phyloP scores from a whole-genome alignment of 2,329 filamentous ascomycete species.

The Berkeleyomyces rouxiae region DNA sequence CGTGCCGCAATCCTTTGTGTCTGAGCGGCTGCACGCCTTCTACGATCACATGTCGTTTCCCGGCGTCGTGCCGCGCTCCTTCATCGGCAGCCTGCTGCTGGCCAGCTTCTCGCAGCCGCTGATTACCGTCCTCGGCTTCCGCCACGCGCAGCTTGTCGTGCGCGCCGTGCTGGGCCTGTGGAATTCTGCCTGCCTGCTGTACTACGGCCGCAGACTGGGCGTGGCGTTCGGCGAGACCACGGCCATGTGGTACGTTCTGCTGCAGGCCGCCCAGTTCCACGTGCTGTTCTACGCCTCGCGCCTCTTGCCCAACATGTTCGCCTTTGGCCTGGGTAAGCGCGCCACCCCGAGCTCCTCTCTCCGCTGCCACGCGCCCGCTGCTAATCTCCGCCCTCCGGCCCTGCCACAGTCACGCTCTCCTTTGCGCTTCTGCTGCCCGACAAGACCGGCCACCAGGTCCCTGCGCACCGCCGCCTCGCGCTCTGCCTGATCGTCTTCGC shows the following conservation, averaged over 20 bases:
- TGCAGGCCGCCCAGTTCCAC: slow-evolving; percentile 81
- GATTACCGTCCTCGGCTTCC: slow-evolving; percentile 40
- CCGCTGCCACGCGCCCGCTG: not conserved
- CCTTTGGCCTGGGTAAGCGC: slow-evolving; percentile 63
- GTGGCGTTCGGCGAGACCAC: slow-evolving; percentile 50
- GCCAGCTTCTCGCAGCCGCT: slow-evolving; percentile 56
- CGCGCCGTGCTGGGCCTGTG: slow-evolving; percentile 60
- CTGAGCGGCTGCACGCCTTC: slow-evolving; percentile 33
- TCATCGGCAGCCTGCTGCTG: slow-evolving; percentile 64
- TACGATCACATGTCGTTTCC: slow-evolving; percentile 90
- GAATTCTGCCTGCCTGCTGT: slow-evolving; percentile 53
- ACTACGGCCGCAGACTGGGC: slow-evolving; percentile 47
- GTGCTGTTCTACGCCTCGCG: slow-evolving; percentile 82
- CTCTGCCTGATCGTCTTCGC: slow-evolving; percentile 64
- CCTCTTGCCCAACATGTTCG: slow-evolving; percentile 92
- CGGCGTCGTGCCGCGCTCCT: slow-evolving; percentile 80
- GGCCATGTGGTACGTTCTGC: slow-evolving; percentile 61
- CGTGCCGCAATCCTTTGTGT: slow-evolving; percentile 40
- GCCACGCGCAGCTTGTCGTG: slow-evolving; percentile 44
- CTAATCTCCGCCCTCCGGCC: not conserved
- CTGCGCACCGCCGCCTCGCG: slow-evolving; percentile 41
- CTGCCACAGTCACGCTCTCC: slow-evolving; percentile 44
- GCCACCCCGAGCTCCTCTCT: not conserved
- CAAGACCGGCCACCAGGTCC: slow-evolving; percentile 17
- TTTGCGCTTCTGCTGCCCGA: slow-evolving; percentile 30